phyloP scores from a whole-genome alignment of 148 eudicot genomes.

The Rheum nobile region DNA sequence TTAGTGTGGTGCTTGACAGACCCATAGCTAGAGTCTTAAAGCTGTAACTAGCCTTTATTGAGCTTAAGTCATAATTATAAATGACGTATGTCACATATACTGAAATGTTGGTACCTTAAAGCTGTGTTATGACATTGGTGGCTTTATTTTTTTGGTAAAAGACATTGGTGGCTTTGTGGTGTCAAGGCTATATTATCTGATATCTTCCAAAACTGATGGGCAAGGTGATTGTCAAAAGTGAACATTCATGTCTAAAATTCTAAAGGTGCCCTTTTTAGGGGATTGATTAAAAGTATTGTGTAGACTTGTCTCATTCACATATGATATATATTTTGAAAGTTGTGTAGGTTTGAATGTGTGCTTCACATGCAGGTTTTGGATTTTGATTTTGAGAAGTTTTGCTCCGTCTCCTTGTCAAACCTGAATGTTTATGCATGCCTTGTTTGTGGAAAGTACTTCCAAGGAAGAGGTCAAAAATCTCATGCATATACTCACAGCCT shows the following conservation, averaged over 20 bases:
- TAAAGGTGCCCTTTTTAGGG: background rate
- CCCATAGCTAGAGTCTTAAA: background rate
- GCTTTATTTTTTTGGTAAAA: background rate
- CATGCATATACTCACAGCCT: slow-evolving; percentile 92
- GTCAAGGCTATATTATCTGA: background rate
- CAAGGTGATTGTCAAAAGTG: background rate
- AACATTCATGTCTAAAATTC: background rate
- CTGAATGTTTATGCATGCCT: slow-evolving; percentile 93
- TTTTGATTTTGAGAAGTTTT: slow-evolving; percentile 94
- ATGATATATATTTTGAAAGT: background rate
- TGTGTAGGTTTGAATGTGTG: slow-evolving; percentile 3
- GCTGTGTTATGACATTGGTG: background rate
- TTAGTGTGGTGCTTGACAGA: background rate
- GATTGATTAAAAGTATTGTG: background rate
- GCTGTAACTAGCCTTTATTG: background rate
- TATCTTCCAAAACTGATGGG: background rate
- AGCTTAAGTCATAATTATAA: background rate
- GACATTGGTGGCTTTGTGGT: background rate
- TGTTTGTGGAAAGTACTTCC: slow-evolving; percentile 92
- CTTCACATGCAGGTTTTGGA: slow-evolving; percentile 61
- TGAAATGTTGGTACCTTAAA: background rate
- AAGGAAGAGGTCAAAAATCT: slow-evolving; percentile 86
- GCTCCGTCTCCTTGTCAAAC: slow-evolving; percentile 84
- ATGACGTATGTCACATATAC: background rate
- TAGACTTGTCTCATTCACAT: background rate